phyloP scores from a whole-genome alignment of 441 rosid genomes.

The Erodium moschatum region DNA sequence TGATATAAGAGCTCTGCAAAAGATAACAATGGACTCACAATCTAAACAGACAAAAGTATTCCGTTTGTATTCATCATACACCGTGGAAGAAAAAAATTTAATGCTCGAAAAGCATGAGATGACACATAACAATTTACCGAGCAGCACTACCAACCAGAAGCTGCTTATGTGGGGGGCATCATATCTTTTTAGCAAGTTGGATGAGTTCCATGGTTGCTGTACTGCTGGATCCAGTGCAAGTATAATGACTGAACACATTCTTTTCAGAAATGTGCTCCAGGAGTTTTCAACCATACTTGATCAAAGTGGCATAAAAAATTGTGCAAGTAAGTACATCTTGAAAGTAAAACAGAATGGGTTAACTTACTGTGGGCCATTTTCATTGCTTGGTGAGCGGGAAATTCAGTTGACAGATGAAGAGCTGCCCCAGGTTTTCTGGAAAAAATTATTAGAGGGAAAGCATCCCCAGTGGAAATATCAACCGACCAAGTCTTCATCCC shows the following conservation, averaged over 20 bases:
- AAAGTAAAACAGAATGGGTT: slow-evolving; percentile 52
- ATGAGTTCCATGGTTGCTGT: slow-evolving; percentile 41
- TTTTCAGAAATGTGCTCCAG: slow-evolving; percentile 32
- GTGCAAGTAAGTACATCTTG: slow-evolving; percentile 33
- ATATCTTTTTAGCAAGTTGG: slow-evolving; percentile 51
- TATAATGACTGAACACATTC: slow-evolving; percentile 28
- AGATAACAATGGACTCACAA: slow-evolving; percentile 51
- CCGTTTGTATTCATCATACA: slow-evolving; percentile 60
- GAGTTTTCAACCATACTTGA: slow-evolving; percentile 50
- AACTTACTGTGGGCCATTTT: slow-evolving; percentile 36
- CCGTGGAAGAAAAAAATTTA: slow-evolving; percentile 73
- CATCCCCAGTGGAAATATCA: slow-evolving; percentile 58
- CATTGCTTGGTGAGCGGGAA: slow-evolving; percentile 54
- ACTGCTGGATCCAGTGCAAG: slow-evolving; percentile 15
- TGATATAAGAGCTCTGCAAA: slow-evolving; percentile 68
- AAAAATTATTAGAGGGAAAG: slow-evolving; percentile 48
- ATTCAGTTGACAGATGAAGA: slow-evolving; percentile 37
- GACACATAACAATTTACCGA: slow-evolving; percentile 35
- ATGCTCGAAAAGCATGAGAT: slow-evolving; percentile 58
- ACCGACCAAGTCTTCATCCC: slow-evolving; percentile 34
- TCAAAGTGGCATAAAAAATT: slow-evolving; percentile 31
- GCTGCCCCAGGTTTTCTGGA: slow-evolving; percentile 61
- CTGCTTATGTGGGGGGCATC: slow-evolving; percentile 87
- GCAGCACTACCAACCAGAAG: slow-evolving; percentile 38
- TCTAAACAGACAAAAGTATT: slow-evolving; percentile 53